Evolutionary conservation across 2,329 filamentous ascomycete species (phyloP).

Genomic region (Neoascochyta sp.): DNA sequence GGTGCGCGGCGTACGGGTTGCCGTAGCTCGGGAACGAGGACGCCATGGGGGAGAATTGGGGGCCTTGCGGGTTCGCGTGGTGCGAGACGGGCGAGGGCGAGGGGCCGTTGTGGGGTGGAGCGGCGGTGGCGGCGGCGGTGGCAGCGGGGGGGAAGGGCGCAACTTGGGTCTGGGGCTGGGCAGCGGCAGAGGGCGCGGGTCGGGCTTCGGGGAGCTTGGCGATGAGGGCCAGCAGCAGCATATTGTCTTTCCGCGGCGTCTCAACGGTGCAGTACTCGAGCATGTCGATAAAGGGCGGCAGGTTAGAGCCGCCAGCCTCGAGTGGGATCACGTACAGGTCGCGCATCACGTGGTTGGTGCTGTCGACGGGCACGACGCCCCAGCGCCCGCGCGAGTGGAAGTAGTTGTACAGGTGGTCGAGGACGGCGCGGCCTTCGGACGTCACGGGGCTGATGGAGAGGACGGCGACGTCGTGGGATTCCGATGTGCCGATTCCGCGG

Average conservation of each 20-base stretch:
- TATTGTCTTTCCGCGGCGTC: constrained; percentile 64
- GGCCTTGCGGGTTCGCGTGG: constrained; percentile 35
- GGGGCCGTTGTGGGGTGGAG: constrained; percentile 18
- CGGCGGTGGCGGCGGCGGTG: constrained; percentile 14
- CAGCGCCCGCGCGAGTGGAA: constrained; percentile 79
- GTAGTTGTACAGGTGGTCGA: constrained; percentile 79
- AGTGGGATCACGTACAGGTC: constrained; percentile 92
- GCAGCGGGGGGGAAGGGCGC: constrained; percentile 13
- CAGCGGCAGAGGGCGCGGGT: constrained; percentile 25
- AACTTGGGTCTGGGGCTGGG: constrained; percentile 17
- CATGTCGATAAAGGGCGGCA: constrained; percentile 84
- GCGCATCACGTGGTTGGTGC: constrained; percentile 71
- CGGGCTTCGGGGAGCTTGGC: constrained; percentile 49
- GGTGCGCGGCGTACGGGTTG: constrained; percentile 17
- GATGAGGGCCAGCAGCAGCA: constrained; percentile 81
- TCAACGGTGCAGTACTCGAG: constrained; percentile 82
- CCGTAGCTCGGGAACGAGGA: constrained; percentile 22
- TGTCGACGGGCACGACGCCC: constrained; percentile 62
- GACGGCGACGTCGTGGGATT: constrained; percentile 78
- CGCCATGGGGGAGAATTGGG: constrained; percentile 33
- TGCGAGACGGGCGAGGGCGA: constrained; percentile 21
- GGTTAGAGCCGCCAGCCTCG: constrained; percentile 61
- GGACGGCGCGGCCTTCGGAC: constrained; percentile 56
- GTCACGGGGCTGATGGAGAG: constrained; percentile 65
- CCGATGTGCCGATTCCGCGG: constrained; percentile 77